Evolutionary conservation across 1,284 basidiomycete genomes (phyloP).

Genomic region (Apiotrichum sp.): DNA sequence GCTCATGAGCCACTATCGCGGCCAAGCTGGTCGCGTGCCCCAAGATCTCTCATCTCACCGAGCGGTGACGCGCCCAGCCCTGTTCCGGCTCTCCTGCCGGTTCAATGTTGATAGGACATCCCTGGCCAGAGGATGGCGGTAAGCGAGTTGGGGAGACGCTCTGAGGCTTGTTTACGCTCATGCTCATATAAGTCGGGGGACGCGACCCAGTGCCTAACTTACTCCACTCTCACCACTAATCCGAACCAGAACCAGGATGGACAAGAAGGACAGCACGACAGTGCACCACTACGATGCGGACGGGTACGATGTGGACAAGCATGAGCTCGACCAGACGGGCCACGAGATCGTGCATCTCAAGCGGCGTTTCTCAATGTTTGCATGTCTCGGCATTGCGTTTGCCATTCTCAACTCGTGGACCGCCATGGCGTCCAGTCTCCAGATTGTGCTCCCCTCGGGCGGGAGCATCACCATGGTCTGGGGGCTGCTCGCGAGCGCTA

Average conservation of each 20-base stretch:
- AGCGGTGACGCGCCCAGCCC: too few relatives aligned
- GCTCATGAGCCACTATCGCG: too few relatives aligned
- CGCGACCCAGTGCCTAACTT: too few relatives aligned
- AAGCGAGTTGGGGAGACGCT: too few relatives aligned
- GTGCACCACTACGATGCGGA: background rate
- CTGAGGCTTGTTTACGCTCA: too few relatives aligned
- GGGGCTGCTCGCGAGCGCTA: slow-evolving; percentile 32
- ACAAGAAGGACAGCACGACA: background rate
- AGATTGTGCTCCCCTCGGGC: slow-evolving; percentile 31
- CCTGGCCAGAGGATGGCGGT: too few relatives aligned
- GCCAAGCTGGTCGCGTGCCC: too few relatives aligned
- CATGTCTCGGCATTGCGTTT: slow-evolving; percentile 18
- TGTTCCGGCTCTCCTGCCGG: too few relatives aligned
- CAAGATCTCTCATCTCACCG: too few relatives aligned
- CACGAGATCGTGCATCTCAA: slow-evolving; percentile 8
- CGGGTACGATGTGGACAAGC: background rate
- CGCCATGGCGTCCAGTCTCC: slow-evolving; percentile 7
- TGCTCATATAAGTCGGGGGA: too few relatives aligned
- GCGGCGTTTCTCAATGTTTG: slow-evolving; percentile 9
- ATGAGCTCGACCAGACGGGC: background rate
- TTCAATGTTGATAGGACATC: too few relatives aligned
- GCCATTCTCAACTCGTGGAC: slow-evolving; percentile 17
- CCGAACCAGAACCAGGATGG: background rate
- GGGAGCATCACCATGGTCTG: slow-evolving; percentile 39
- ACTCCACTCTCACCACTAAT: too few relatives aligned